phyloP scores from a whole-genome alignment of 106 monocot species.

The Phalaenopsis equestris region DNA sequence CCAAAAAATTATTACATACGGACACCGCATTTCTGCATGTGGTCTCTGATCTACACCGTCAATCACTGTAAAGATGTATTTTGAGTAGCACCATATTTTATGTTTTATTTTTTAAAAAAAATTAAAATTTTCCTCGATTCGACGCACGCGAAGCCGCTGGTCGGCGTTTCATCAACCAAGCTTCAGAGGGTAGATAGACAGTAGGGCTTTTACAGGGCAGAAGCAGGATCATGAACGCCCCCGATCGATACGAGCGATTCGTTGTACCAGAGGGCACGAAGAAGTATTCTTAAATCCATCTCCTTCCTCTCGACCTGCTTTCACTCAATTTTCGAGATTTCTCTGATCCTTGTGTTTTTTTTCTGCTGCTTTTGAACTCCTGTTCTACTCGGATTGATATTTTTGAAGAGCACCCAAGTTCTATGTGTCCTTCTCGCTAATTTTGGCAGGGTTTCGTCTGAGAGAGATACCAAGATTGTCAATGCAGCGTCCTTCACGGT shows the following conservation, averaged over 20 bases:
- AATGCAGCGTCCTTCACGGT: conserved; percentile 95
- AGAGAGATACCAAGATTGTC: conserved; percentile 97
- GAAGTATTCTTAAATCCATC: conserved; percentile 32
- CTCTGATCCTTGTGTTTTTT: background rate
- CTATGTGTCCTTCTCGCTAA: background rate
- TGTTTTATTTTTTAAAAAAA: no score
- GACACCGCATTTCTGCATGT: no score
- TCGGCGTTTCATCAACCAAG: background rate
- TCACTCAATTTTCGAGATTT: background rate
- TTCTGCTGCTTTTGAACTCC: background rate
- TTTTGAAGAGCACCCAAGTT: background rate
- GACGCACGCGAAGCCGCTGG: no score
- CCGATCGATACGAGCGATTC: conserved; percentile 96
- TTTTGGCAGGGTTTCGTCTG: conserved; percentile 63
- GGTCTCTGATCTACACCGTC: no score
- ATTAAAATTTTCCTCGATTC: no score
- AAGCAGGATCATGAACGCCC: conserved; percentile 64
- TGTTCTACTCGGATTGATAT: background rate
- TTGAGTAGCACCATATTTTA: no score
- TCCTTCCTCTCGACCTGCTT: background rate
- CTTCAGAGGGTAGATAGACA: no score
- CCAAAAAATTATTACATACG: no score
- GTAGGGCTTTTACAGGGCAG: background rate
- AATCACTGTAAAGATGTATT: no score
- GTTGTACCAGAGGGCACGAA: conserved; percentile 93